Percentiles rank a stretch among this genome's conserved stretches.
These are phyloP conservation scores for Furcasterigmium sp. DNA, from an alignment of 2,329 filamentous ascomycete species.

Conservation along the genomic window DNA sequence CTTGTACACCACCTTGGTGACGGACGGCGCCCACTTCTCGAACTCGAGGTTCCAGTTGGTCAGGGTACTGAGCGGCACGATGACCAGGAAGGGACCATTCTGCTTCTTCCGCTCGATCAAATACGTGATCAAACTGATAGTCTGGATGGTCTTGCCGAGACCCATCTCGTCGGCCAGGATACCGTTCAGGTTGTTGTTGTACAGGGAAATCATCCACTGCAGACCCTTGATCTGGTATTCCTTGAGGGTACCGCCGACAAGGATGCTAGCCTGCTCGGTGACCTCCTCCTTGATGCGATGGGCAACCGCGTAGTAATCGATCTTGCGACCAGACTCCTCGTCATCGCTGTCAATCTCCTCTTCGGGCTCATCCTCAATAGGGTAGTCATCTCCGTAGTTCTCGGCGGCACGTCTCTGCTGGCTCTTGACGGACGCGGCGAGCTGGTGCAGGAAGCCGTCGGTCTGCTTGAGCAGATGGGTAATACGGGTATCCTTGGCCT, in stretches of 20 bases:
- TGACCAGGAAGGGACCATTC: slow-evolving; percentile 87
- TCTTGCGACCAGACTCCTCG: slow-evolving; percentile 67
- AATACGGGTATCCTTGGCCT: slow-evolving; percentile 99
- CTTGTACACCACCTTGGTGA: slow-evolving; percentile 91
- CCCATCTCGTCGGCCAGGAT: slow-evolving; percentile 99
- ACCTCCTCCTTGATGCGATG: slow-evolving; percentile 95
- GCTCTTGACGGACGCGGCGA: slow-evolving; percentile 88
- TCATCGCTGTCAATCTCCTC: slow-evolving; percentile 65
- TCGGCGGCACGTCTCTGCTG: slow-evolving; percentile 83
- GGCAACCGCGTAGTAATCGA: slow-evolving; percentile 98
- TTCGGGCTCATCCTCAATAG: slow-evolving; percentile 58
- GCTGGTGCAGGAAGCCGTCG: slow-evolving; percentile 93
- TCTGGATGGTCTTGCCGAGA: slow-evolving; percentile 99
- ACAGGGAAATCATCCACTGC: slow-evolving; percentile 99
- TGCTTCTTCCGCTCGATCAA: slow-evolving; percentile 95
- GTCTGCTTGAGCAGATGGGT: slow-evolving; percentile 95
- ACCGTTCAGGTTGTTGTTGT: slow-evolving; percentile 99
- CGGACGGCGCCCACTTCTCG: slow-evolving; percentile 93
- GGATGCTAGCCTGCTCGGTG: slow-evolving; percentile 71
- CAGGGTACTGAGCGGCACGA: slow-evolving; percentile 92
- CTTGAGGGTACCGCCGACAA: slow-evolving; percentile 89
- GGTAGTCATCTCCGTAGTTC: slow-evolving; percentile 65
- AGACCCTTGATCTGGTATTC: slow-evolving; percentile 98
- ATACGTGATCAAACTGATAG: slow-evolving; percentile 94
- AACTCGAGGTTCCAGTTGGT: slow-evolving; percentile 99